Evolutionary conservation across 495 filamentous ascomycete genomes (phyloP).

Genomic region (Hyaloscypha variabilis): DNA sequence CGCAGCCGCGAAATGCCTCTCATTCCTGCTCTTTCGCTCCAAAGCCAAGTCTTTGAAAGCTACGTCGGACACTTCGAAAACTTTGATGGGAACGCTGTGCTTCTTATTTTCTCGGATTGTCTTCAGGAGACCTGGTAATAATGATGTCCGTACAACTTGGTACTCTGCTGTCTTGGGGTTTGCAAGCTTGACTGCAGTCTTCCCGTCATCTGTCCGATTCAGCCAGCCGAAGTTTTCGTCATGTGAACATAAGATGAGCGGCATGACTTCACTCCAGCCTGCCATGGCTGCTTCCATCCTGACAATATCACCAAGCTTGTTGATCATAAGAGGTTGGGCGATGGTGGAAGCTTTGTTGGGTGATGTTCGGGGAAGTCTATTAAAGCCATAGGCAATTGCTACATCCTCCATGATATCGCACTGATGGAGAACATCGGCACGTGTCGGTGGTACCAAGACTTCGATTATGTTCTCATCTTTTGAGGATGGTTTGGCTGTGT

Average conservation of each 20-base stretch:
- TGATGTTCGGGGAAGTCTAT: conserved; percentile 82
- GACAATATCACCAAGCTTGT: conserved; percentile 93
- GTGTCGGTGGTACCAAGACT: conserved; percentile 81
- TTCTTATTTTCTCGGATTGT: conserved; percentile 94
- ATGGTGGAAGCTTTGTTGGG: conserved; percentile 83
- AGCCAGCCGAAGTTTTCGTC: conserved; percentile 98
- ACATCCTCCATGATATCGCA: conserved; percentile 99
- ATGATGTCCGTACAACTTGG: conserved; percentile 89
- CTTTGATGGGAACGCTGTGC: conserved; percentile 84
- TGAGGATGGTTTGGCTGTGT: conserved; percentile 69
- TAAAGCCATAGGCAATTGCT: conserved; percentile 95
- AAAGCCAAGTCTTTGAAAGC: conserved; percentile 78
- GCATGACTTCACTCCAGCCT: conserved; percentile 96
- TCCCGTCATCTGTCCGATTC: conserved; percentile 87
- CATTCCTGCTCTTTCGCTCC: conserved; percentile 87
- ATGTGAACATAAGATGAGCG: conserved; percentile 94
- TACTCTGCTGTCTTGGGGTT: conserved; percentile 98
- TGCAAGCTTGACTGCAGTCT: conserved; percentile 80
- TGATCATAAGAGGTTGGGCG: conserved; percentile 84
- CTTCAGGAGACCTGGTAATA: conserved; percentile 91
- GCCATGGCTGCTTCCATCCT: conserved; percentile 90
- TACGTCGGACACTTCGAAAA: conserved; percentile 92
- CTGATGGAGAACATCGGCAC: conserved; percentile 93
- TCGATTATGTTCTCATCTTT: conserved; percentile 68
- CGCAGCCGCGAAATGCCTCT: conserved; percentile 92